phyloP scores from a whole-genome alignment of 257 asterid genomes.

The Mentha longifolia region DNA sequence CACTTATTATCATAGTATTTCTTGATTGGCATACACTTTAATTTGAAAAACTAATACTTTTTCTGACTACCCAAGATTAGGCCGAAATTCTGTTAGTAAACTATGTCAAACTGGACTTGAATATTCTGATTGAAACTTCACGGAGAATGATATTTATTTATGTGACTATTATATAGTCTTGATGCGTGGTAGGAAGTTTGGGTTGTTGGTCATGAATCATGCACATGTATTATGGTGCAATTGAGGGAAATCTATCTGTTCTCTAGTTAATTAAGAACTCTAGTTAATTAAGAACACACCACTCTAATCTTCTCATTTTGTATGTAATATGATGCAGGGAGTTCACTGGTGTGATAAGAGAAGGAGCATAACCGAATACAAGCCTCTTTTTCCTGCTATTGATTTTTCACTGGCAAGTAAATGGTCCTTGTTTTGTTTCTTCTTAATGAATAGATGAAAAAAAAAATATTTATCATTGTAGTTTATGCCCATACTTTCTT shows the following conservation, averaged over 20 bases:
- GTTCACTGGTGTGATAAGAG: constrained; percentile 98
- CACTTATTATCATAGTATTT: neutral
- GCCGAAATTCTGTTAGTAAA: neutral
- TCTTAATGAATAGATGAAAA: constrained; percentile 25
- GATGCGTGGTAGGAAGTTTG: neutral
- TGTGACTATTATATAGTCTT: neutral
- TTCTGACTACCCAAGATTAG: neutral
- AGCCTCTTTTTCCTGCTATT: constrained; percentile 79
- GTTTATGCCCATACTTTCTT: constrained; percentile 6
- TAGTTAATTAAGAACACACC: neutral
- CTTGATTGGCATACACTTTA: neutral
- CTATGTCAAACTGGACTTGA: neutral
- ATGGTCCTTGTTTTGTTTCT: constrained; percentile 26
- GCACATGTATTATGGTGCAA: neutral
- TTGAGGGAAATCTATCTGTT: neutral
- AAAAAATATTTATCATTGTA: neutral
- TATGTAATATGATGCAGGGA: constrained; percentile 61
- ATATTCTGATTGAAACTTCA: neutral
- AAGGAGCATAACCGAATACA: constrained; percentile 78
- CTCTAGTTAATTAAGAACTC: no score
- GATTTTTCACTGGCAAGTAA: constrained; percentile 89
- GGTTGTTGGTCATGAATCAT: neutral
- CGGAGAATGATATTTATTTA: neutral
- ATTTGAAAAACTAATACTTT: neutral
- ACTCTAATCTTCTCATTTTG: neutral